phyloP scores from a whole-genome alignment of 495 filamentous ascomycete species.

The Neurospora sublineolata region DNA sequence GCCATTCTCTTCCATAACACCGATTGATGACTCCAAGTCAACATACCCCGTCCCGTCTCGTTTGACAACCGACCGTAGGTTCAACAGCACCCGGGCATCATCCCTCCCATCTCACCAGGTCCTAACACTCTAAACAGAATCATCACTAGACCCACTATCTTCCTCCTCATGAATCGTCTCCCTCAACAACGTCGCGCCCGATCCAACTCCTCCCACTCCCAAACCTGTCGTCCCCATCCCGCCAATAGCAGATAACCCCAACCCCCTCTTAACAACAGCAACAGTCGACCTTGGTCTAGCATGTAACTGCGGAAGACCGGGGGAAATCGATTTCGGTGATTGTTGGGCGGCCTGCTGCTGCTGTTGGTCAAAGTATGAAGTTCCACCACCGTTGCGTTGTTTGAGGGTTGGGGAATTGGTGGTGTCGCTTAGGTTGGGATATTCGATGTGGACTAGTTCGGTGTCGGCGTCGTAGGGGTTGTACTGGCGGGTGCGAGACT shows the following conservation, averaged over 20 bases:
- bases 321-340: neutral
- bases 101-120: no score
- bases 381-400: no score
- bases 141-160: slow-evolving; percentile 4
- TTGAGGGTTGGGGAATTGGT: neutral
- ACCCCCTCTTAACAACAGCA: neutral
- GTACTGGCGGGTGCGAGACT: neutral
- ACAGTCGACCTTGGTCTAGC: neutral
- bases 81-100: no score
- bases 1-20: neutral
- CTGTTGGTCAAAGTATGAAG: neutral
- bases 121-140: neutral
- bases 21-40: neutral
- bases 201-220: slow-evolving; percentile 4
- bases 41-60: no score
- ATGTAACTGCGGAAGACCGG: neutral
- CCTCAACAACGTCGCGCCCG: slow-evolving; percentile 33
- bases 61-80: no score
- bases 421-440: neutral
- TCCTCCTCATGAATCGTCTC: slow-evolving; percentile 58
- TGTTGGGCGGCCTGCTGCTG: neutral
- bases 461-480: neutral
- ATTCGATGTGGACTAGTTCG: neutral
- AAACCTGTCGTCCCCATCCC: neutral
- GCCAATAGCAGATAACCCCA: neutral